phyloP scores from a whole-genome alignment of 2,329 filamentous ascomycete species.

The Onygenales sp. region DNA sequence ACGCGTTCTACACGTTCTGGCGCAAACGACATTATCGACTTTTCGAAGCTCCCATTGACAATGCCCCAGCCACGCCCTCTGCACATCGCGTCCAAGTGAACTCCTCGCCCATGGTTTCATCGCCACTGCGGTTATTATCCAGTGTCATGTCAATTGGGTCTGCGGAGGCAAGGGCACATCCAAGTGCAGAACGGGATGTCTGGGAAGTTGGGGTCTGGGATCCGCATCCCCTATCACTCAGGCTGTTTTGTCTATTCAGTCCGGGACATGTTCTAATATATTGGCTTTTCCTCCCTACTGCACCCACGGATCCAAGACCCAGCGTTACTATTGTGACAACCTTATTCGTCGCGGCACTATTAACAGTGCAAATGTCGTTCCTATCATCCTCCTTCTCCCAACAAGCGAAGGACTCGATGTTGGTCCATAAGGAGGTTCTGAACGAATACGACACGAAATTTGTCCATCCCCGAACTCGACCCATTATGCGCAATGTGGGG shows the following conservation, averaged over 20 bases:
- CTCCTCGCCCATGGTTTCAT: constrained; percentile 66
- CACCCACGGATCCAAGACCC: constrained; percentile 64
- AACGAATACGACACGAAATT: constrained; percentile 95
- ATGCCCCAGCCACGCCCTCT: constrained; percentile 67
- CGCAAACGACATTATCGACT: constrained; percentile 80
- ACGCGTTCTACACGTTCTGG: constrained; percentile 72
- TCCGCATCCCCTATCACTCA: constrained; percentile 71
- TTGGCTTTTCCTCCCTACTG: constrained; percentile 73
- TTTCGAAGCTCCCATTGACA: constrained; percentile 78
- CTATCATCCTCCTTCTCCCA: constrained; percentile 68
- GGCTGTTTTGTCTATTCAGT: constrained; percentile 82
- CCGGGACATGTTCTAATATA: constrained; percentile 90
- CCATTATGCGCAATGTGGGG: constrained; percentile 64
- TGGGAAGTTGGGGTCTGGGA: constrained; percentile 96
- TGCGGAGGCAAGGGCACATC: constrained; percentile 75
- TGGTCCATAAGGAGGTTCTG: constrained; percentile 86
- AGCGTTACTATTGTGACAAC: constrained; percentile 80
- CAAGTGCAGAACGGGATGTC: constrained; percentile 65
- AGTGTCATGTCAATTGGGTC: constrained; percentile 57
- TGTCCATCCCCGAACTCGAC: constrained; percentile 81
- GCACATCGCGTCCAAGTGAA: constrained; percentile 82
- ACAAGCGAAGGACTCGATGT: constrained; percentile 71
- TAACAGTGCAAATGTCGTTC: constrained; percentile 68
- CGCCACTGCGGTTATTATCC: constrained; percentile 66
- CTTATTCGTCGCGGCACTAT: constrained; percentile 61